Evolutionary conservation across 2,329 filamentous ascomycete genomes (phyloP).

Genomic region (Colletotrichum limetticola): DNA sequence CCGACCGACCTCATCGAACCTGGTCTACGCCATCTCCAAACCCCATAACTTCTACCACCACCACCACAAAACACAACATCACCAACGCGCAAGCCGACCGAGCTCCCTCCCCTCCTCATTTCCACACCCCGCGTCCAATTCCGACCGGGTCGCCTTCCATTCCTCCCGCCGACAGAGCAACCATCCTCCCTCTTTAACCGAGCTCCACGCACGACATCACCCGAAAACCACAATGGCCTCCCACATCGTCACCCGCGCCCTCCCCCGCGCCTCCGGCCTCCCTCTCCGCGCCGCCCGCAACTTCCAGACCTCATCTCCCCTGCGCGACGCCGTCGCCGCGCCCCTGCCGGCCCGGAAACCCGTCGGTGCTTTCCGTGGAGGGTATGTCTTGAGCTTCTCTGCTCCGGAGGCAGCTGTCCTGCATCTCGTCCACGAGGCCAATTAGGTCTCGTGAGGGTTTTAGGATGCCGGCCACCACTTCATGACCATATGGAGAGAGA

Average conservation of each 20-base stretch:
- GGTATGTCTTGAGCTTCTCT: slow-evolving; percentile 53
- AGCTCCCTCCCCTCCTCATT: not conserved
- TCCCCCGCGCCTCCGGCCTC: slow-evolving; percentile 43
- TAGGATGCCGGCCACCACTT: not conserved
- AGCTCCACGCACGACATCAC: not conserved
- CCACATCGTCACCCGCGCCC: slow-evolving; percentile 54
- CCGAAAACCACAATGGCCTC: slow-evolving; percentile 53
- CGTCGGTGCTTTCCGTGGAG: slow-evolving; percentile 70
- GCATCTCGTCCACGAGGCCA: not conserved
- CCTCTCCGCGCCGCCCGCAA: slow-evolving; percentile 44
- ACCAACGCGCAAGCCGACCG: not conserved
- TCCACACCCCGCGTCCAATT: not conserved
- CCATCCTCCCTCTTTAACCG: slow-evolving; percentile 1
- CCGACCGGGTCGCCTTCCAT: not conserved
- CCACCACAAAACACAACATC: slow-evolving; percentile 11
- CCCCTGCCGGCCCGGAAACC: slow-evolving; percentile 67
- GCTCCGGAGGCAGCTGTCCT: not conserved
- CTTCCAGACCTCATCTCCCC: slow-evolving; percentile 62
- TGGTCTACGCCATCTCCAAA: slow-evolving; percentile 11
- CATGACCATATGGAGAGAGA: not conserved
- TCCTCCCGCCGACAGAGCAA: not conserved
- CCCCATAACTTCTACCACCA: not conserved
- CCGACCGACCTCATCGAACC: slow-evolving; percentile 9
- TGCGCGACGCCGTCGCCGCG: slow-evolving; percentile 55
- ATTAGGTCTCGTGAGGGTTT: not conserved